Base-by-base conservation (phyloP, 2,329 filamentous ascomycete species). In the Fusarium xyrophilum region DNA sequence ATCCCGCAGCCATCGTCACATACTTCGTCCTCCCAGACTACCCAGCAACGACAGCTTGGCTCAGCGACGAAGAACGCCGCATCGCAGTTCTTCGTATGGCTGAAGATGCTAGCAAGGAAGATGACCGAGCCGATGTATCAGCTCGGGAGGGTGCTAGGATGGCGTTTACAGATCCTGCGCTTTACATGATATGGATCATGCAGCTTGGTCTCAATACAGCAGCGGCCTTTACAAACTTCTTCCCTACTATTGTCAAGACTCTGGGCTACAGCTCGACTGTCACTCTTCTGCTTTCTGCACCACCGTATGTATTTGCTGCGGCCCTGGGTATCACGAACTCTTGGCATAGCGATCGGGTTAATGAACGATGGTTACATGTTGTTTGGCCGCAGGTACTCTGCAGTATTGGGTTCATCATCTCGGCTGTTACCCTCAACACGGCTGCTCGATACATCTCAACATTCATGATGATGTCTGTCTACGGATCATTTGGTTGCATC, bases 401-500 rank as follows among this genome's bases (percentile, higher is more conserved):
- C 7, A 62, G 57, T 0, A 11, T 63, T 6, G 60, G 60, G 14
- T 63, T 63, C 32, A 56, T 63, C 0, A 62, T 63, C 10, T 62
- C 60, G 3, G 60, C 60, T 2, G 36, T 56, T 1, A 56, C 60
- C 2, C 48, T 62, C 14, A 56, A 62, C 21, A 62, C 48, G 2
- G 60, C 60, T 3, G 60, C 60, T n/a, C 21, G 60, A 1, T 63
- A 62, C 4, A 63, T 62, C 36, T 39, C 60, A 4, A 63, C 60
- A 0, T 62, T 63, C 32, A 56, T 63, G 60, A 62, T 63, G 60
- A 63, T 63, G 60, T 62, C 60, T 1, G 50, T 63, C 10, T 62
- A 63, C 3, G 60, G 60, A 12, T 62, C 60, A 1, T 63, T 63
- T 17, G 57, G 60, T 0, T 62, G 60, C 19, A 64, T 64, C 3